Base-by-base conservation (phyloP, 139 green algal genomes). In the Chlorella ohadii region DNA sequence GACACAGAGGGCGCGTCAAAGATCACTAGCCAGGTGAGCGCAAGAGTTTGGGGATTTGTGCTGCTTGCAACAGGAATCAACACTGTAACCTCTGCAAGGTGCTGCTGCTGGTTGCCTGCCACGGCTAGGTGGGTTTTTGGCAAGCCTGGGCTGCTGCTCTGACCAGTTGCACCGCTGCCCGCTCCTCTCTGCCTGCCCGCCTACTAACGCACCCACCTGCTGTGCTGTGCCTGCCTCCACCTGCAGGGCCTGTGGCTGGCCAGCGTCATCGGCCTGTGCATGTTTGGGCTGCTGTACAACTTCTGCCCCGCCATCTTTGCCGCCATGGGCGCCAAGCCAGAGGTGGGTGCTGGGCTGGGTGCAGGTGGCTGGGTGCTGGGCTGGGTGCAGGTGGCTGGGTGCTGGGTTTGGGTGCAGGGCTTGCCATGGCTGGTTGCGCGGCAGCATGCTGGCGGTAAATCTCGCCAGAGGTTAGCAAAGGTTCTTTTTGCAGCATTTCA, bases 161-260 rank as follows among this genome's bases (percentile, higher is more conserved):
- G n/a, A n/a, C n/a, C n/a, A n/a, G n/a, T n/a, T n/a, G n/a, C n/a
- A n/a, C n/a, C n/a, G n/a, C n/a, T n/a, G n/a, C n/a, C n/a, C n/a
- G n/a, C n/a, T n/a, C n/a, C n/a, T n/a, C n/a, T n/a, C n/a, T n/a
- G n/a, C n/a, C n/a, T n/a, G n/a, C n/a, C n/a, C n/a, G n/a, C n/a
- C n/a, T n/a, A n/a, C n/a, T n/a, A n/a, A n/a, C n/a, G n/a, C 59
- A 28, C 59, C 59, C 59, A 66, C 59, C n/a, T 34, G 63, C 25
- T 22, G 15, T 25, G 3, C 31, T 7, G 17, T 22, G 17, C 68
- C 39, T 47, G 20, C n/a, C 41, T 19, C 4, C 1, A 15, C 72
- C n/a, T 56, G 59, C 79, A 84, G 51, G 79, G 83, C 20, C 72
- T 90, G 44, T 90, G 87, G 87, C 27, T 90, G 22, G 87, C 87